These are phyloP conservation scores for Micractinium sp. DNA, from an alignment of 139 green algal genomes.

Conservation along the genomic window DNA sequence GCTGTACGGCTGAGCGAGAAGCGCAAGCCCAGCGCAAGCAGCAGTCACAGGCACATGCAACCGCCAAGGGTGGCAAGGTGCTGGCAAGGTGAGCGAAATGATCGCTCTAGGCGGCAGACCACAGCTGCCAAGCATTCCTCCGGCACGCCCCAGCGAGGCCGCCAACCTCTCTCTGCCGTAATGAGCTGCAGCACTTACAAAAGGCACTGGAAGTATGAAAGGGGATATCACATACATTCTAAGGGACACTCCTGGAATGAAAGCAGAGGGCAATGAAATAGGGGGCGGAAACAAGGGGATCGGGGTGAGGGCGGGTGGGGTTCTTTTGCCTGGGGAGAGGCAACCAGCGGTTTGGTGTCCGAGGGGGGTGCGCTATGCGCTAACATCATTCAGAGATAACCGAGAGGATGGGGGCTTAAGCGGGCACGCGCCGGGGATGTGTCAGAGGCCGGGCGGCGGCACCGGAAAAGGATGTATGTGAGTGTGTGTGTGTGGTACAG, in stretches of 20 bases:
- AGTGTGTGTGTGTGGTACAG: neutral
- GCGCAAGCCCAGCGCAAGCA: no score
- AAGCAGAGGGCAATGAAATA: neutral
- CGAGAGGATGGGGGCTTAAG: neutral
- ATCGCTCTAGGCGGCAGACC: no score
- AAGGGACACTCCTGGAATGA: neutral
- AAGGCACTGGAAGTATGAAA: no score
- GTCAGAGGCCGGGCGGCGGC: neutral
- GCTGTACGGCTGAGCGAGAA: no score
- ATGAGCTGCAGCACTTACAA: no score
- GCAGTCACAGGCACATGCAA: no score
- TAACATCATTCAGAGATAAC: neutral
- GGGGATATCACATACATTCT: neutral
- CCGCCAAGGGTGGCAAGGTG: no score
- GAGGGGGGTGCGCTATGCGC: neutral
- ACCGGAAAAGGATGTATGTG: neutral
- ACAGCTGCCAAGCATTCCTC: no score
- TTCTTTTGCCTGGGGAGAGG: neutral
- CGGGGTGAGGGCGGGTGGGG: no score
- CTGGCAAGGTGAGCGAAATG: no score
- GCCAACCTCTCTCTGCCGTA: no score
- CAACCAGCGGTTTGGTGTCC: neutral
- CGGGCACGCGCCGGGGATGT: neutral
- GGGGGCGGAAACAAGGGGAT: neutral
- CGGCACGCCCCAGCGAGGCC: no score